These are phyloP conservation scores for Exophiala oligosperma DNA, from an alignment of 2,329 filamentous ascomycete species.

Conservation along the genomic window DNA sequence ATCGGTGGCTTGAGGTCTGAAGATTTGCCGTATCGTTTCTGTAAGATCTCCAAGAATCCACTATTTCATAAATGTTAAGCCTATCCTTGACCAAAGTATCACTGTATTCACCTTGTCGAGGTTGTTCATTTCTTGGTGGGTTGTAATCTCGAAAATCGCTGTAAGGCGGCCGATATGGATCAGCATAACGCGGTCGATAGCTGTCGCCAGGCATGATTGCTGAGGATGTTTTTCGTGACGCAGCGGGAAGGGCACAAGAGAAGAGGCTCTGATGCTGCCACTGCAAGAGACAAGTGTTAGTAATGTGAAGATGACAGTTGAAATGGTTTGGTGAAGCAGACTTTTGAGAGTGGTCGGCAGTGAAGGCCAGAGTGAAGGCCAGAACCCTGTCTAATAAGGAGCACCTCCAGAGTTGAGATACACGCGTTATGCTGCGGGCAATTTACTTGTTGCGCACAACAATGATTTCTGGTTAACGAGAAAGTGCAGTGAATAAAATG, in stretches of 20 bases:
- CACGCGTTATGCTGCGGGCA: neutral
- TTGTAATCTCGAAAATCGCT: neutral
- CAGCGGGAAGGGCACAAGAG: neutral
- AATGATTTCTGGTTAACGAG: neutral
- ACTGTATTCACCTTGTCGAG: conserved; percentile 26
- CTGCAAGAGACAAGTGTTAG: conserved; percentile 23
- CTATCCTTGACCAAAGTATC: conserved; percentile 12
- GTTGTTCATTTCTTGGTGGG: conserved; percentile 5
- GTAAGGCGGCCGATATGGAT: neutral
- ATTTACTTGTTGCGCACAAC: neutral
- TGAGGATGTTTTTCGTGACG: neutral
- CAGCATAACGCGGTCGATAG: neutral
- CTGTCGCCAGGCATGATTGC: conserved; percentile 8
- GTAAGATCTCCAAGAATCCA: conserved; percentile 30
- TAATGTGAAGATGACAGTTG: conserved; percentile 3
- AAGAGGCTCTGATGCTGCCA: conserved; percentile 14
- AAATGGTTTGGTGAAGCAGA: conserved; percentile 18
- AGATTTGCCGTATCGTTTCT: conserved; percentile 19
- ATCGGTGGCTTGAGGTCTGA: conserved; percentile 9
- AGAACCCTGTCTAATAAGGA: neutral
- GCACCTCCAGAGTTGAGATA: conserved; percentile 2
- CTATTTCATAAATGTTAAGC: conserved; percentile 28
- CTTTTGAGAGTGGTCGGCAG: conserved; percentile 18
- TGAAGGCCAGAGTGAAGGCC: conserved; percentile 4
- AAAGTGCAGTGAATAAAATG: neutral